Conservation (phyloP, 2,329 filamentous ascomycete species). For the Verticillium albo-atrum region DNA sequence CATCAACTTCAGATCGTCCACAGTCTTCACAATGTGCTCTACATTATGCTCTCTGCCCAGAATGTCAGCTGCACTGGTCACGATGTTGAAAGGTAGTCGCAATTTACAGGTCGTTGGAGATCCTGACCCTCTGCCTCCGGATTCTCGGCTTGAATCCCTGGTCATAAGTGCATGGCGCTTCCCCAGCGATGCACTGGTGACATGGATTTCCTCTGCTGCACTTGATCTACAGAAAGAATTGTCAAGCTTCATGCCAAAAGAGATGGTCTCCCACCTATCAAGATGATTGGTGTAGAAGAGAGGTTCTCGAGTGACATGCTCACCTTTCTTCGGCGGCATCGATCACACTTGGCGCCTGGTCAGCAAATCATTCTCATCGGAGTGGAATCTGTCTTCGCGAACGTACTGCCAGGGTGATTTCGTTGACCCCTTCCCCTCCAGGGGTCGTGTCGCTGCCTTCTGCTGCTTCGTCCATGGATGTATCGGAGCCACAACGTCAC, state of each 20-base stretch:
- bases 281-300: too few species aligned
- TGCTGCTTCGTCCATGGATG: not conserved
- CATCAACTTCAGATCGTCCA: slow-evolving; percentile 10
- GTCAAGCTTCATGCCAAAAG: not conserved
- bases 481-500: not conserved
- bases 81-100: not conserved
- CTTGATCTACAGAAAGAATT: not conserved
- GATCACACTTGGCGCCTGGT: not conserved
- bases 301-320: not conserved
- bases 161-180: not conserved
- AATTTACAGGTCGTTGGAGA: slow-evolving; percentile 13
- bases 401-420: not conserved
- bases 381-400: not conserved
- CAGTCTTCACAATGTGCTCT: slow-evolving; percentile 9
- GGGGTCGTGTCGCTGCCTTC: not conserved
- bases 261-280: too few species aligned
- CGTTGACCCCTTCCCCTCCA: not conserved
- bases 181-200: not conserved
- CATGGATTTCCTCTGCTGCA: not conserved
- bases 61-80: not conserved
- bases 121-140: slow-evolving; percentile 9
- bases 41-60: slow-evolving; percentile 2
- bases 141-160: slow-evolving; percentile 5
- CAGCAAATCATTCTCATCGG: not conserved
- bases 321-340: not conserved